phyloP scores from a whole-genome alignment of 177 flowering plant genomes.

The Telopea speciosissima region DNA sequence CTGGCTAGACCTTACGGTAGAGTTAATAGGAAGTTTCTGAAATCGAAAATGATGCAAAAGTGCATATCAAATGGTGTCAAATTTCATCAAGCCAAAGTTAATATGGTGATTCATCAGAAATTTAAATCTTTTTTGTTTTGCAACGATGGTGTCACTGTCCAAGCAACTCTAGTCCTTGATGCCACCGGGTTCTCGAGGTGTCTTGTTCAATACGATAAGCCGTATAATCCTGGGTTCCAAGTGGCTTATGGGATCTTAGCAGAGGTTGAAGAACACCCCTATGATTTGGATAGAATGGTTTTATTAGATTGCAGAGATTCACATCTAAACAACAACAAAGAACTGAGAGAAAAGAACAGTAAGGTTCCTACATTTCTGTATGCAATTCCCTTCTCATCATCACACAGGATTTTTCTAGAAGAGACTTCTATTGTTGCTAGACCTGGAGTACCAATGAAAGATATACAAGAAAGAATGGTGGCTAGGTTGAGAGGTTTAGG shows the following conservation, averaged over 20 bases:
- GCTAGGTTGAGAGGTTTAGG: slow-evolving; percentile 71
- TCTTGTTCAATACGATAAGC: slow-evolving; percentile 81
- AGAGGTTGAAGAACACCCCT: slow-evolving; percentile 85
- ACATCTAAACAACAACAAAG: slow-evolving; percentile 37
- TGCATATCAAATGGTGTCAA: slow-evolving; percentile 81
- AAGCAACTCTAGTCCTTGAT: slow-evolving; percentile 70
- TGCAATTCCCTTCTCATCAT: slow-evolving; percentile 72
- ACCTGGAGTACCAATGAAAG: slow-evolving; percentile 67
- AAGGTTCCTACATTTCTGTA: too few relatives aligned
- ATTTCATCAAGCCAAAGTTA: slow-evolving; percentile 79
- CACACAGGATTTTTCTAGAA: slow-evolving; percentile 71
- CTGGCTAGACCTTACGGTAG: too few relatives aligned
- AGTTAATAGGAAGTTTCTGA: too few relatives aligned
- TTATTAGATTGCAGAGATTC: slow-evolving; percentile 95
- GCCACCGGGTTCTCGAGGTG: too few relatives aligned
- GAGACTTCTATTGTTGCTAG: slow-evolving; percentile 92
- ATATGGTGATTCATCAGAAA: slow-evolving; percentile 69
- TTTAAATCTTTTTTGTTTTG: slow-evolving; percentile 61
- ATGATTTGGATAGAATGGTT: slow-evolving; percentile 79
- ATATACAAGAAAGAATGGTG: slow-evolving; percentile 79
- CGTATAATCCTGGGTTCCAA: too few relatives aligned
- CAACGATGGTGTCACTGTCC: slow-evolving; percentile 66
- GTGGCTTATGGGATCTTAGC: too few relatives aligned
- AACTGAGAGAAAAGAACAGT: slow-evolving; percentile 48
- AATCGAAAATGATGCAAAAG: slow-evolving; percentile 83